Evolutionary conservation across 176 grass and related monocot species (phyloP).

Genomic region (Triticum dicoccoides): DNA sequence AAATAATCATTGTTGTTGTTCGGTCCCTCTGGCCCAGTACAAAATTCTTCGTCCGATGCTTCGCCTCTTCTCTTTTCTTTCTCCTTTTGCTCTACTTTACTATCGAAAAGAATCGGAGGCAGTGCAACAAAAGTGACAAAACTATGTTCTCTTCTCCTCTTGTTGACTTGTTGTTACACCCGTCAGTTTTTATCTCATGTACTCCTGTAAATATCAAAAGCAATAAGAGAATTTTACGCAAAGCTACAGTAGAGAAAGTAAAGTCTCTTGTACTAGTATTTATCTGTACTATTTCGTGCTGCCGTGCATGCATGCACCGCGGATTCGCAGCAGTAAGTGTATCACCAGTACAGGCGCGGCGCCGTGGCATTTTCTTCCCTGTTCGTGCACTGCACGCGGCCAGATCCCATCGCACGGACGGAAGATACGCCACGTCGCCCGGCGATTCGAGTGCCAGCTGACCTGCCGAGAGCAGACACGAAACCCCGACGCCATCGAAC

Average conservation of each 20-base stretch:
- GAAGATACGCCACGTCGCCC: not conserved
- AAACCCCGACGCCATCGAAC: no score
- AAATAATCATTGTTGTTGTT: conserved; percentile 2
- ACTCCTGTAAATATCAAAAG: not conserved
- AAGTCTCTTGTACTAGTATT: not conserved
- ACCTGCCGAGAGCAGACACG: no score
- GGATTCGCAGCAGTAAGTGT: not conserved
- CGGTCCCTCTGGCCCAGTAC: not conserved
- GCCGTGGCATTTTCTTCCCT: not conserved
- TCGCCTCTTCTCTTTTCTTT: not conserved
- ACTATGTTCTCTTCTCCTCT: no score
- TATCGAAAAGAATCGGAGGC: not conserved
- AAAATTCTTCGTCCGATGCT: not conserved
- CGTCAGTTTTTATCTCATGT: not conserved
- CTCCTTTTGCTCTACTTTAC: not conserved
- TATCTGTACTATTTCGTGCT: not conserved
- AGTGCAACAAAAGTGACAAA: not conserved
- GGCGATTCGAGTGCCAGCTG: not conserved
- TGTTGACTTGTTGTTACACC: no score
- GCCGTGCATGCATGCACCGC: not conserved
- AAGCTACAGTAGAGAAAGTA: not conserved
- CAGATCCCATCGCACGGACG: conserved; percentile 16
- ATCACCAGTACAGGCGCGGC: not conserved
- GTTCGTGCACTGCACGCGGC: not conserved
- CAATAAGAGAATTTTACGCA: not conserved